Base-by-base conservation (phyloP, 2,329 filamentous ascomycete species). In the Neonectria faginata region DNA sequence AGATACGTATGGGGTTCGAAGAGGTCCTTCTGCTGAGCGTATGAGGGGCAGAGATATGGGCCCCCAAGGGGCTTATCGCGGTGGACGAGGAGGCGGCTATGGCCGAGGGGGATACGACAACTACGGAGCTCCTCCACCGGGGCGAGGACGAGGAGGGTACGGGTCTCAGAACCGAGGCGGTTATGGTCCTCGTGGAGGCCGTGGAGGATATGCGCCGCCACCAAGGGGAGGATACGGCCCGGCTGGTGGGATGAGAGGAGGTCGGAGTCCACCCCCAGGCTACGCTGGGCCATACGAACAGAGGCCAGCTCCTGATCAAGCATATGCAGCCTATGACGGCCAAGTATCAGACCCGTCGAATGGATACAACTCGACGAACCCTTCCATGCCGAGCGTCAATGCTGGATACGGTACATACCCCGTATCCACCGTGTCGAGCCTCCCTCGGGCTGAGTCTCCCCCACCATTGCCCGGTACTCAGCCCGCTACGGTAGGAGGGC, bases 391-490 rank as follows among this genome's bases (percentile, higher is more conserved):
- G 4, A 82, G 73, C 62, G 69, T 80, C 45, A 76, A 76, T 18
- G 76, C 73, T 25, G 71, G 70, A 22, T 86, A 83, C 58, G 79
- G 80, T 41, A 74, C 81, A 4, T 86, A 85, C 59, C 77, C 81
- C 2, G 78, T 82, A n/a, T 75, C 77, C 18, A 75, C 81, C 2
- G 78, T 82, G 11, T 75, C 77, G n/a, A 76, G 79, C 53, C 77
- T 90, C 22, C 86, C 88, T 2, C 83, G 88, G 67, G 89, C 88
- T 10, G 88, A 89, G 70, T 89, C 88, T 2, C 88, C 88, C 9
- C 89, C 90, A 16, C 89, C 89, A 6, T 76, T 90, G 20, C 83
- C 86, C 3, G 82, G 80, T 42, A 75, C 79, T 50, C 78, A 81
- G 45, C 74, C 80, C 62, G 70, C 77, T 51, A 67, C 73, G n/a